Base-by-base conservation (phyloP, 805 yeast species). In the Metschnikowia corniflorae region DNA sequence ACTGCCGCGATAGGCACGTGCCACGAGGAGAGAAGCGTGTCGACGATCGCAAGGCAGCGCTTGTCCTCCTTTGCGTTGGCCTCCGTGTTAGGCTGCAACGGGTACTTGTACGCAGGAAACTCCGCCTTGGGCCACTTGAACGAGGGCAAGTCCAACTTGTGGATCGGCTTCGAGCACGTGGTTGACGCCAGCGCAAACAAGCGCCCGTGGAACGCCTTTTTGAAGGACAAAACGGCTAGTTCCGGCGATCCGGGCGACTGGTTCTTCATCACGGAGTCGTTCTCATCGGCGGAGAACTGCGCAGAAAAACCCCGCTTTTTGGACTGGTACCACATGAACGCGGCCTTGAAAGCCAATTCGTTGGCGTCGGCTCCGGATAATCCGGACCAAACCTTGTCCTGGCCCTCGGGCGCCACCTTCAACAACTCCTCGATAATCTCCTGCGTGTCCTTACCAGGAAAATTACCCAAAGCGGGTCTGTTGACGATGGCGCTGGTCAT, bases 71-170 rank as follows among this genome's bases (percentile, higher is more conserved):
- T 61, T 32, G 69, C 66, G 75, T 89, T 89, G 49, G 66, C 78
- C 31, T 70, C 78, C 27, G 57, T 77, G 58, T 78, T 57, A 34
- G 76, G 72, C 38, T 78, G 89, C 55, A 88, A 73, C 41, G 97
- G 97, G 63, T 87, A 89, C 62, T 80, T 69, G 64, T 86, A 80
- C 34, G 74, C 52, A 47, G 97, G 97, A 71, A 81, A 89, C 46
- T 86, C 87, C 39, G 96, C 96, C 61, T 85, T 88, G 57, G 97
- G 97, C 97, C 97, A 89, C 57, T 86, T 78, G 71, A 89, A 89
- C 6, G 95, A 80, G 43, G 97, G 97, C 66, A 91, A 71, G 63
- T 82, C 89, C 62, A 89, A 70, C 70, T 91, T 89, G 73, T 89
- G 97, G 52, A 91, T 77, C 49, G 97, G 96, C 71, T 87, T 91